Base-by-base conservation (phyloP, 169 alveolate genomes). In the Besnoitia besnoiti region DNA sequence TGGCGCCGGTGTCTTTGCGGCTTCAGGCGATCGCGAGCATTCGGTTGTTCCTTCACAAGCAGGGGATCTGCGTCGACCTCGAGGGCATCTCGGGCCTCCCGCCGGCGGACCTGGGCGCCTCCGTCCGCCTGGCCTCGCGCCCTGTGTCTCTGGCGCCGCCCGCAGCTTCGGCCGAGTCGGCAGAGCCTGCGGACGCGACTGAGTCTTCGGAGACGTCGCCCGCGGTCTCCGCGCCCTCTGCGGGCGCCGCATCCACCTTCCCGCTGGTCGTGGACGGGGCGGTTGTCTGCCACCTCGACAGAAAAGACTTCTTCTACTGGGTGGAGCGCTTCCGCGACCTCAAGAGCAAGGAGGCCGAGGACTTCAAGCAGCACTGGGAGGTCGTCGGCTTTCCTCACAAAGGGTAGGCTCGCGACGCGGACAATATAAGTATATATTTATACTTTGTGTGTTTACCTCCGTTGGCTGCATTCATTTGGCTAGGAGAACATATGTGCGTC, bases 251-350 rank as follows among this genome's bases (percentile, higher is more conserved):
- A 44, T 95, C 95, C 79, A 95, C 95, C 55, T 92, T 96, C 51
- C 99, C 99, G 21, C 98, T 98, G 50, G 95, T 97, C 59, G 94
- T 98, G 19, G 98, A 98, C 95, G 99, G 99, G 59, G 95, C 95
- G 82, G 96, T 97, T 24, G 91, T 98, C 75, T 98, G 98, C 33
- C 98, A 96, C 93, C 91, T 92, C 21, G 91, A 84, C 44, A 42
- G 88, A 67, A 21, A 61, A 59, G 90, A 85, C n/a, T 92, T 92
- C 61, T 67, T 19, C 0, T 85, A 33, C 40, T 85, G 92, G 95
- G n/a, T 76, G 40, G 88, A 80, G 12, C 79, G 27, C 59, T n/a
- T 92, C 35, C 46, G 89, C 2, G 90, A 67, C 79, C 76, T 90
- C n/a, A 92, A 92, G 35, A 79, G 77, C 44, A 50, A 55, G 39